These are phyloP conservation scores for Onygenales sp. DNA, from an alignment of 2,329 filamentous ascomycete genomes.

Conservation along the genomic window DNA sequence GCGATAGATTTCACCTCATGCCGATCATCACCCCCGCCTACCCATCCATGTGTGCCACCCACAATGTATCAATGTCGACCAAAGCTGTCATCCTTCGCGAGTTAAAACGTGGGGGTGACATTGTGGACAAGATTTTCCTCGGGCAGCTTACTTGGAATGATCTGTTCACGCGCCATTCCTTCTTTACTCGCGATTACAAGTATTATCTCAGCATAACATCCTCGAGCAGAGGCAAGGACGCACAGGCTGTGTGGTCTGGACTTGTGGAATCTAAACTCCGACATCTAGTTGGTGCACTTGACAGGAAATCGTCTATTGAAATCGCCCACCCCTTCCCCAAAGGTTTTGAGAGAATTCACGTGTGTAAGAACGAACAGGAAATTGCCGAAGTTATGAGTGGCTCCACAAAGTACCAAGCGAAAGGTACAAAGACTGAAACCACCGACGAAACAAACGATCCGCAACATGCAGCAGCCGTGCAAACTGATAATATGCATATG, in stretches of 20 bases:
- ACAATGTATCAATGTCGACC: conserved; percentile 83
- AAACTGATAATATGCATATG: conserved; percentile 31
- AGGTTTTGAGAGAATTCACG: conserved; percentile 75
- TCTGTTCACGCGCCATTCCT: conserved; percentile 79
- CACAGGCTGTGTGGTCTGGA: conserved; percentile 79
- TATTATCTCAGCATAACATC: conserved; percentile 89
- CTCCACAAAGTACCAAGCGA: conserved; percentile 50
- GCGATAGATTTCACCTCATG: conserved; percentile 84
- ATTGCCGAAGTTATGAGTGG: conserved; percentile 54
- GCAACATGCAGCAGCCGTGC: conserved; percentile 39
- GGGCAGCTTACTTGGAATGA: conserved; percentile 76
- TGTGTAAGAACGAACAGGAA: conserved; percentile 53
- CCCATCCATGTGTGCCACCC: conserved; percentile 94
- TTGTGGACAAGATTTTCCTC: conserved; percentile 69
- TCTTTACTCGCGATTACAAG: conserved; percentile 88
- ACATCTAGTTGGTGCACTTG: conserved; percentile 71
- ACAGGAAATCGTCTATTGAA: conserved; percentile 68
- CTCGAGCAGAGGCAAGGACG: conserved; percentile 72
- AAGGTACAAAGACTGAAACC: conserved; percentile 41
- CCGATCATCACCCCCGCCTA: conserved; percentile 97
- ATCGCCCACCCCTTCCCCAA: conserved; percentile 89
- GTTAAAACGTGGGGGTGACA: conserved; percentile 64
- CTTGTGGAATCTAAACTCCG: conserved; percentile 90
- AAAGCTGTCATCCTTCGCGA: conserved; percentile 77
- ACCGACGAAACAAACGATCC: conserved; percentile 43